Percentiles rank a stretch among this genome's conserved stretches.
Conservation (phyloP, 2,329 filamentous ascomycete genomes). For the Exserohilum rostratum region DNA sequence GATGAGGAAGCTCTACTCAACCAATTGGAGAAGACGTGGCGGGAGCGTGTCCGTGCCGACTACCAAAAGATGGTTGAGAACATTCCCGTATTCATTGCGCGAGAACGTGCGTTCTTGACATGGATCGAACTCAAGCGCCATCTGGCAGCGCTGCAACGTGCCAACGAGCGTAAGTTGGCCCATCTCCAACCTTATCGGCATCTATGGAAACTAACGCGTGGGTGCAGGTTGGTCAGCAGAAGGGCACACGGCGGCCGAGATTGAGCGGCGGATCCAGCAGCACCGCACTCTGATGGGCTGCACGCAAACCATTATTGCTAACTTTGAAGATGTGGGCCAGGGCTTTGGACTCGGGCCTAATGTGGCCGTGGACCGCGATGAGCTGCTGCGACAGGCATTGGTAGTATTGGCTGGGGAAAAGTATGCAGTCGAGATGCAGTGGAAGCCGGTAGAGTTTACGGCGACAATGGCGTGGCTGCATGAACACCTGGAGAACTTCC, state of each 20-base stretch:
- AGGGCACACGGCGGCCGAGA: slow-evolving; percentile 35
- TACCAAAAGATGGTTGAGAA: slow-evolving; percentile 35
- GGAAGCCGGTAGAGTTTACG: slow-evolving; percentile 40
- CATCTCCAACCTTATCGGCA: background rate
- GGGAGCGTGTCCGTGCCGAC: slow-evolving; percentile 37
- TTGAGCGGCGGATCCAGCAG: slow-evolving; percentile 42
- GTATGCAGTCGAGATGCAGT: slow-evolving; percentile 41
- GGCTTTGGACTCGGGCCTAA: slow-evolving; percentile 27
- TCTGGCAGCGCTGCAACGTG: slow-evolving; percentile 42
- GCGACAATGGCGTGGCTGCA: slow-evolving; percentile 37
- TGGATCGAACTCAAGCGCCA: slow-evolving; percentile 46
- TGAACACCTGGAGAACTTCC: slow-evolving; percentile 35
- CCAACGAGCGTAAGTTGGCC: slow-evolving; percentile 37
- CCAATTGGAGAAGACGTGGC: slow-evolving; percentile 39
- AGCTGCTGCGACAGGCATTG: slow-evolving; percentile 42
- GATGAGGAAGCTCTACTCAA: slow-evolving; percentile 41
- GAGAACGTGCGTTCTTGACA: slow-evolving; percentile 42
- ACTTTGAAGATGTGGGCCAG: slow-evolving; percentile 39
- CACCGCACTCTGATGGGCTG: slow-evolving; percentile 43
- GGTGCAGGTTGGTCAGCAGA: slow-evolving; percentile 40
- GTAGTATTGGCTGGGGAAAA: slow-evolving; percentile 41
- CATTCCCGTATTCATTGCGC: slow-evolving; percentile 38
- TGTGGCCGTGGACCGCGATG: slow-evolving; percentile 33
- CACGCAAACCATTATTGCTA: slow-evolving; percentile 39
- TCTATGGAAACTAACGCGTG: slow-evolving; percentile 13